Base-by-base conservation (phyloP, 352 stramenopile genomes). In the Phytophthora syringae region DNA sequence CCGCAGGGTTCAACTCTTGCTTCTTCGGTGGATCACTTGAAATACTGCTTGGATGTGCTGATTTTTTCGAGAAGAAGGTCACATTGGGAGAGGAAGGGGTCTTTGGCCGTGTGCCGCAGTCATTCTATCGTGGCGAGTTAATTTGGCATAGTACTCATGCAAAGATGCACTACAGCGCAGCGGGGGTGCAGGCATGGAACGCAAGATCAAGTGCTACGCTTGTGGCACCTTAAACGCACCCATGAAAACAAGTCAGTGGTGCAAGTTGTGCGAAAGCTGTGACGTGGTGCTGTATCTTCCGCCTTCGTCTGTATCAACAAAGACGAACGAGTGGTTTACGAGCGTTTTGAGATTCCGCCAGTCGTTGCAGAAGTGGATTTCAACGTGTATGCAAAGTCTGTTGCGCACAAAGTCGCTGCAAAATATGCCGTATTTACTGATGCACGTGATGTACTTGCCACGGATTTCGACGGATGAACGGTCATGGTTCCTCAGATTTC, bases 51-150 rank as follows among this genome's bases (percentile, higher is more conserved):
- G 13, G 88, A 96, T 52, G 86, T 94, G 28, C 74, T 96, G 20
- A 79, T 94, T 93, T 93, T 48, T 94, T 96, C 51, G 88, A 96
- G 54, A 96, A 96, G 53, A 84, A 94, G 42, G 84, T 94, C 10
- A 93, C 85, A 5, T 43, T 92, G 21, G 83, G 82, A 12, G 79
- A 90, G 56, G 77, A 80, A 48, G 76, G 76, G 7, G 52, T 90
- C 1, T 92, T 94, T 54, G 79, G 82, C 18, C 81, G 81, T 12
- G 74, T 96, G 0, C 88, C 88, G 7, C 69, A 89, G 27, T 92
- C 86, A 21, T 93, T 96, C 34, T 88, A 79, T 42, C 86, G 88
- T 18, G 88, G 88, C 2, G 86, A 96, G 52, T 58, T 93, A 2
- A 63, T 92, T n/a, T 87, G 86, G 79, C 78, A 92, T 18, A 80